phyloP scores from a whole-genome alignment of 1,284 basidiomycete species.

The Hymenochaete sp. region DNA sequence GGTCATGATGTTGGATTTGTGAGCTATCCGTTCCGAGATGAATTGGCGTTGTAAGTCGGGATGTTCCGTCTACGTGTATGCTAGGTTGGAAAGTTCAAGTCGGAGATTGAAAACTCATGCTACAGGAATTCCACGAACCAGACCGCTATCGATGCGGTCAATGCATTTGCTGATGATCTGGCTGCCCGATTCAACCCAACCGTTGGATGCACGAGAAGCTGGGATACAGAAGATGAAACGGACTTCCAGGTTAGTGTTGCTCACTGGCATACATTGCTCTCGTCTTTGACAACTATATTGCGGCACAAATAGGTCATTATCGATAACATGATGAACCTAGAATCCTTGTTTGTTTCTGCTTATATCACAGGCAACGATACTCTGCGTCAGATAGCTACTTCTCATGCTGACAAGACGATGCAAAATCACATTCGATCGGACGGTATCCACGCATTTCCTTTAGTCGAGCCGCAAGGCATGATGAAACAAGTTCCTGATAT shows the following conservation, averaged over 20 bases:
- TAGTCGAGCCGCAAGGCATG: no score
- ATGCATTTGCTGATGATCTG: constrained; percentile 32
- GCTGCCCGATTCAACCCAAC: constrained; percentile 34
- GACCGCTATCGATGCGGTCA: constrained; percentile 31
- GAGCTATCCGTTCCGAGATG: constrained; percentile 54
- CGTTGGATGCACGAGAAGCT: constrained; percentile 42
- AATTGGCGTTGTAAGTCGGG: no score
- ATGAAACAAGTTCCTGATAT: constrained; percentile 3
- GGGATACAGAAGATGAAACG: constrained; percentile 47
- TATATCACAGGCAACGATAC: constrained; percentile 50
- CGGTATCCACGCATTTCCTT: constrained; percentile 29
- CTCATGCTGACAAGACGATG: constrained; percentile 60
- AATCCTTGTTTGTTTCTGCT: constrained; percentile 50
- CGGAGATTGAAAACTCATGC: no score
- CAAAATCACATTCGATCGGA: constrained; percentile 56
- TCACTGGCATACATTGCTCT: neutral
- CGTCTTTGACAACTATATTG: neutral
- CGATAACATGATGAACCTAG: constrained; percentile 73
- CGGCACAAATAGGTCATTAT: constrained; percentile 64
- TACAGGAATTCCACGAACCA: constrained; percentile 32
- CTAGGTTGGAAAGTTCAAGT: no score
- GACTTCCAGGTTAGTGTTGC: constrained; percentile 39
- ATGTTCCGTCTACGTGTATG: no score
- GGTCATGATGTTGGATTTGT: constrained; percentile 66
- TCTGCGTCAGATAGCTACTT: constrained; percentile 48